Evolutionary conservation across 371 early-diverging fungal genomes (phyloP).

Genomic region (Blakeslea trispora): DNA sequence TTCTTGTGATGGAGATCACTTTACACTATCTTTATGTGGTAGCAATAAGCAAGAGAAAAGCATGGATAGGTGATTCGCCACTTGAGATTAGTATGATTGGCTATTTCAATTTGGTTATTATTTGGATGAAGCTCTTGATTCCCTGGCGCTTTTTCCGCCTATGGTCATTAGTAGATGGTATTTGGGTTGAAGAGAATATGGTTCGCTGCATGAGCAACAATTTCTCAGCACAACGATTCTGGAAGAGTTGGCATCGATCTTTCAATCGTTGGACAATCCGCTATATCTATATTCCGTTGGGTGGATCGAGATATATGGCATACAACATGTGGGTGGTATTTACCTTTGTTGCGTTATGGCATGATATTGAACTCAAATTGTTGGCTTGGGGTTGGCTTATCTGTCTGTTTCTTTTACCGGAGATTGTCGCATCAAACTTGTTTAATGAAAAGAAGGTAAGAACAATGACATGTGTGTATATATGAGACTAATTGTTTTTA

Average conservation of each 20-base stretch:
- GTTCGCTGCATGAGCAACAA: conserved; percentile 91
- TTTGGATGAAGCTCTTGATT: conserved; percentile 90
- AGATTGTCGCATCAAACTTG: conserved; percentile 65
- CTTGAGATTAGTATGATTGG: conserved; percentile 81
- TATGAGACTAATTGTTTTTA: too few species aligned
- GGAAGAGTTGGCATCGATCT: conserved; percentile 92
- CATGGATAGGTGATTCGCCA: conserved; percentile 74
- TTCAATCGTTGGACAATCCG: conserved; percentile 91
- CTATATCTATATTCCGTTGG: conserved; percentile 91
- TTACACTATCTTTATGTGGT: conserved; percentile 84
- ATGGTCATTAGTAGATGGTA: conserved; percentile 88
- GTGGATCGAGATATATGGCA: conserved; percentile 67
- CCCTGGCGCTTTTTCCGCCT: conserved; percentile 95
- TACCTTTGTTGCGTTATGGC: conserved; percentile 96
- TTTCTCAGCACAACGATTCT: conserved; percentile 87
- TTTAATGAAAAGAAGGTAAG: conserved; percentile 60
- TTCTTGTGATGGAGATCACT: conserved; percentile 81
- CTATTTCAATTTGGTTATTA: conserved; percentile 79
- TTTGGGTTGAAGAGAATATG: conserved; percentile 91
- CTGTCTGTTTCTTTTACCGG: conserved; percentile 82
- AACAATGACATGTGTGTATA: too few species aligned
- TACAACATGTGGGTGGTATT: conserved; percentile 83
- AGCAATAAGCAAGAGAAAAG: conserved; percentile 79
- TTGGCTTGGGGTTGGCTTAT: conserved; percentile 95
- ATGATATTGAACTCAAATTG: conserved; percentile 83